These are phyloP conservation scores for Diaporthe sp. DNA, from an alignment of 2,329 filamentous ascomycete genomes.

Conservation along the genomic window DNA sequence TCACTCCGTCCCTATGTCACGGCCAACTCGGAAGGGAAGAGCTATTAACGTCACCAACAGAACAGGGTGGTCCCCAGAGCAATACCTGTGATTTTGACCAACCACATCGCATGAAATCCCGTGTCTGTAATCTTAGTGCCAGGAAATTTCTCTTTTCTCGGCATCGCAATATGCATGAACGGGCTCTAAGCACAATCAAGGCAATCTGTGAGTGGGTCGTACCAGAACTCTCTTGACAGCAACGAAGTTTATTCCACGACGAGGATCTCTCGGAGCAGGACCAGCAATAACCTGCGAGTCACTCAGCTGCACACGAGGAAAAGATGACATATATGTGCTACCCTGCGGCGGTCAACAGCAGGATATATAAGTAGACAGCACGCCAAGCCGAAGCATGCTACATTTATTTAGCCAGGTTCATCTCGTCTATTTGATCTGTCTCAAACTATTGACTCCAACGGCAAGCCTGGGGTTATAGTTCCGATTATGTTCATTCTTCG, in stretches of 20 bases:
- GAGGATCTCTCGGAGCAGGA: neutral
- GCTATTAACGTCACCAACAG: neutral
- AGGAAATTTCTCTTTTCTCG: neutral
- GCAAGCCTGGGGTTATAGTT: constrained; percentile 6
- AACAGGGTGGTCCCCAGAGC: neutral
- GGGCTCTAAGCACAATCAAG: neutral
- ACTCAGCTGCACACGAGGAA: neutral
- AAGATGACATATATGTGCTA: neutral
- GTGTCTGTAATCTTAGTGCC: neutral
- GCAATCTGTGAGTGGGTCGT: neutral
- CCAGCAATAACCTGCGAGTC: neutral
- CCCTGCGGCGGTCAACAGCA: neutral
- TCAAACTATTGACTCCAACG: neutral
- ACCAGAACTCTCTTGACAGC: constrained; percentile 18
- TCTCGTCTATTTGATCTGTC: constrained; percentile 14
- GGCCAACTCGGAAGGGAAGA: neutral
- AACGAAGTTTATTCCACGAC: neutral
- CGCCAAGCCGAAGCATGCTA: neutral
- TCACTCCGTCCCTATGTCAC: neutral
- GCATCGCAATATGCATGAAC: neutral
- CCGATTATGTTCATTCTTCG: constrained; percentile 18
- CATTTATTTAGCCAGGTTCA: constrained; percentile 1
- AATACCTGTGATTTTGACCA: neutral
- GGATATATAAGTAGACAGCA: constrained; percentile 6
- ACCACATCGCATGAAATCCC: neutral